Evolutionary conservation across 352 stramenopile species (phyloP), one percentile per base, ranked within the genome.

Genomic region (Peronospora destructor): DNA sequence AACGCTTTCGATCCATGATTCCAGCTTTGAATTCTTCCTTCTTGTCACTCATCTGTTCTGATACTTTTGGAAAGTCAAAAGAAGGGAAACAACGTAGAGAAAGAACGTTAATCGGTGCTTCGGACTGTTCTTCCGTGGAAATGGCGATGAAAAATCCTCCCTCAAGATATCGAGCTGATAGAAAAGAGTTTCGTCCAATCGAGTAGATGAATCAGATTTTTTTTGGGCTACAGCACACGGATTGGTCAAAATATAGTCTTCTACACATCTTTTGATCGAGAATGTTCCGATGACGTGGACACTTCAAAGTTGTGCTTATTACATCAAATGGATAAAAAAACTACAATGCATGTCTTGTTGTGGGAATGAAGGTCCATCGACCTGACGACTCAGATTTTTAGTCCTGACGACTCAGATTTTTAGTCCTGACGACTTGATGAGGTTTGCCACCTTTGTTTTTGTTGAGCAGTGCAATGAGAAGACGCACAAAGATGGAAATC

Each of bases 1-100:
- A 95, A 34, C 95, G 85, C 73, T 99, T 99, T 61, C 80, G 78
- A 56, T 91, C 80, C 80, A 91, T 89, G 49, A 91, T 91, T 19
- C 72, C 80, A 17, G 80, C 74, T 56, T 89, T 91, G 38, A 91
- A 91, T 17, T 91, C 80, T 45, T 88, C 72, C 45, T 86, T 86
- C 60, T 67, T 70, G 53, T 67, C 61, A 46, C 33, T 28, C 61
- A 70, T 70, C 32, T 34, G 33, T 53, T 37, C 29, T 6, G 5
- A 30, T 30, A 30, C 26, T 3, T 21, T 3, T 21, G 3, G 19
- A 21, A 21, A 21, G 3, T 21, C 19, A 21, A 21, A 3, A 21
- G 19, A 21, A 21, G 1, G 19, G 19, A 21, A 21, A 21, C 19
- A 21, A 21, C 19, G 19, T 3, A 30, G 26, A 30, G 26, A 30